Percentiles rank a stretch among this genome's conserved stretches.
phyloP scores from a whole-genome alignment of 2,329 filamentous ascomycete species.

The Blastomyces percursus region DNA sequence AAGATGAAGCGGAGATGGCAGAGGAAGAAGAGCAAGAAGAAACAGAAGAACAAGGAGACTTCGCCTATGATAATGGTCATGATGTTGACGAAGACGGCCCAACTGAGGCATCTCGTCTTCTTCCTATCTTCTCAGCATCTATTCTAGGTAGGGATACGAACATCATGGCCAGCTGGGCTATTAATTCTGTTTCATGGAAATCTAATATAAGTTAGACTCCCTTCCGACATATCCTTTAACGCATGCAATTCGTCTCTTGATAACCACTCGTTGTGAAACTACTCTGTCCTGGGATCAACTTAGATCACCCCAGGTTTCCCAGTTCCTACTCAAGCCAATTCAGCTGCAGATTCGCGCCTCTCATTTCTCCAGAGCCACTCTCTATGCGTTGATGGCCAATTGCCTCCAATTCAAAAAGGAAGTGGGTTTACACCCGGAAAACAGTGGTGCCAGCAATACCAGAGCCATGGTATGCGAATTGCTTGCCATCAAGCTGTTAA shows the following conservation, averaged over 20 bases:
- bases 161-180: neutral
- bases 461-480: slow-evolving; percentile 83
- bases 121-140: slow-evolving; percentile 70
- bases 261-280: slow-evolving; percentile 78
- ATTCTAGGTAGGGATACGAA: slow-evolving; percentile 52
- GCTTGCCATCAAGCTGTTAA: slow-evolving; percentile 76
- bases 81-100: slow-evolving; percentile 24
- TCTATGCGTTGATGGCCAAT: slow-evolving; percentile 88
- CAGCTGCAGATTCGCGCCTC: slow-evolving; percentile 74
- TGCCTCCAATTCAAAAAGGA: slow-evolving; percentile 90
- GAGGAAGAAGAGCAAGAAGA: neutral
- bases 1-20: neutral
- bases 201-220: slow-evolving; percentile 47
- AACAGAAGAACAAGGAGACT: slow-evolving; percentile 3
- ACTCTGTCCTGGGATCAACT: slow-evolving; percentile 91
- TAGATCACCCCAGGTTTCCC: slow-evolving; percentile 87
- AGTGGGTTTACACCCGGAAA: slow-evolving; percentile 67
- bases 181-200: neutral
- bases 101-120: slow-evolving; percentile 38
- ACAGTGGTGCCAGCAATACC: slow-evolving; percentile 71
- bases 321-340: slow-evolving; percentile 92
- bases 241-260: slow-evolving; percentile 75
- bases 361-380: slow-evolving; percentile 73
- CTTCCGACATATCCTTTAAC: slow-evolving; percentile 84
- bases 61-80: slow-evolving; percentile 30